A percentile compares a stretch with the other conserved stretches of the same genome.
phyloP scores from a whole-genome alignment of 2,329 filamentous ascomycete genomes.

The Capronia americana region DNA sequence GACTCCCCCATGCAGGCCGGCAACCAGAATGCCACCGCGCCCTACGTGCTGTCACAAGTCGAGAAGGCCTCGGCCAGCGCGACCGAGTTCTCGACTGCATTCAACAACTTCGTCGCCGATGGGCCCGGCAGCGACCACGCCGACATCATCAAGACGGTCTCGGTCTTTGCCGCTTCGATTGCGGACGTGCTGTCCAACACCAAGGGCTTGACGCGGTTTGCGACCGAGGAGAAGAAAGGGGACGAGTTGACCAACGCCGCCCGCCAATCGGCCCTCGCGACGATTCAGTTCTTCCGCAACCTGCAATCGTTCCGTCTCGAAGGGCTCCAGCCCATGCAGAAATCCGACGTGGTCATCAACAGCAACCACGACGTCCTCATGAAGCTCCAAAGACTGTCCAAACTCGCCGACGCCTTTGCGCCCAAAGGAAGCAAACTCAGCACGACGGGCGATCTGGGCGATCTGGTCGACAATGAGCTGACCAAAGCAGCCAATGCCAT shows the following conservation, averaged over 20 bases:
- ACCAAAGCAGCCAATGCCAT: slow-evolving; percentile 95
- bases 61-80: slow-evolving; percentile 94
- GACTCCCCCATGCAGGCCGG: slow-evolving; percentile 98
- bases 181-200: slow-evolving; percentile 93
- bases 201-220: slow-evolving; percentile 90
- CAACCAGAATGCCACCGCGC: slow-evolving; percentile 95
- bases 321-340: slow-evolving; percentile 85
- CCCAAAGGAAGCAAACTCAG: slow-evolving; percentile 84
- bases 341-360: slow-evolving; percentile 96
- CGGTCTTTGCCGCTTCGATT: slow-evolving; percentile 85
- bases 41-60: slow-evolving; percentile 94
- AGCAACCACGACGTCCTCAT: slow-evolving; percentile 96
- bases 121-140: slow-evolving; percentile 88
- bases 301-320: slow-evolving; percentile 93
- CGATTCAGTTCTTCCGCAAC: slow-evolving; percentile 92
- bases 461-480: slow-evolving; percentile 89
- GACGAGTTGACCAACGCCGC: slow-evolving; percentile 84
- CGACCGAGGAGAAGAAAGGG: slow-evolving; percentile 92
- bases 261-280: slow-evolving; percentile 81
- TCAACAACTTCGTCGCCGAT: slow-evolving; percentile 98
- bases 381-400: slow-evolving; percentile 90
- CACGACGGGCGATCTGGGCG: slow-evolving; percentile 76
- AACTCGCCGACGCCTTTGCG: slow-evolving; percentile 88
- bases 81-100: slow-evolving; percentile 96
- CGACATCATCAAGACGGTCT: slow-evolving; percentile 91